Evolutionary conservation across 176 grass and related monocot genomes (phyloP).

Genomic region (Aegilops longissima): DNA sequence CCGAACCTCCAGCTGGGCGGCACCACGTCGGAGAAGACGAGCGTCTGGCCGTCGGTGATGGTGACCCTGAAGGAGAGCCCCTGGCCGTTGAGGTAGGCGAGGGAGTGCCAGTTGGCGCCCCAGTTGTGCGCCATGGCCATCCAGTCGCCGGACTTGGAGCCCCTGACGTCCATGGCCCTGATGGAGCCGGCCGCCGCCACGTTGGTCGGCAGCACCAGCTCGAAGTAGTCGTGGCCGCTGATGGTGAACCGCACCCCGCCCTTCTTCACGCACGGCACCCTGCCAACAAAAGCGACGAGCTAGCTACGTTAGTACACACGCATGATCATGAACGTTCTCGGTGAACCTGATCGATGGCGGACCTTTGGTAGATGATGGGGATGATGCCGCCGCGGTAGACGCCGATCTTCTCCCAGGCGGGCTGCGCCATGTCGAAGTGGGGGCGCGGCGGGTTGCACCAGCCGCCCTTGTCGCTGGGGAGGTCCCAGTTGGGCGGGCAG

Average conservation of each 20-base stretch:
- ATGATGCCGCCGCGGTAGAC: constrained; percentile 61
- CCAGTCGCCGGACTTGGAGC: constrained; percentile 26
- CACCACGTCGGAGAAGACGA: constrained; percentile 5
- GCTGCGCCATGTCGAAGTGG: constrained; percentile 72
- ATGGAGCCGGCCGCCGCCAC: neutral
- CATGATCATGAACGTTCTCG: too few relatives aligned
- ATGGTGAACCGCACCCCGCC: neutral
- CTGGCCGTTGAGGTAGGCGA: constrained; percentile 44
- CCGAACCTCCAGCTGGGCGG: neutral
- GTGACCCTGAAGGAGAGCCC: constrained; percentile 24
- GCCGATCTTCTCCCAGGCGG: constrained; percentile 70
- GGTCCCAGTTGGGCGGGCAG: constrained; percentile 74
- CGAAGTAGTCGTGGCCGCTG: neutral
- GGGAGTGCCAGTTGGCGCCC: constrained; percentile 60
- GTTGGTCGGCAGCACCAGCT: neutral
- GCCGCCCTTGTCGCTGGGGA: constrained; percentile 31
- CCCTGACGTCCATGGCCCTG: constrained; percentile 17
- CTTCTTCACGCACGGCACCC: neutral
- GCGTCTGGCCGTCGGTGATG: constrained; percentile 13
- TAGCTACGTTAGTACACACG: too few relatives aligned
- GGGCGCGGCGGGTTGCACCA: constrained; percentile 53
- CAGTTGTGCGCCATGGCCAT: constrained; percentile 60
- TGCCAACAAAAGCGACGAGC: neutral
- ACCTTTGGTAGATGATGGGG: constrained; percentile 61
- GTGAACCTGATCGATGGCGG: neutral